Evolutionary conservation across 768 basidiomycete species (phyloP).

Genomic region (Lentinula lateritia): DNA sequence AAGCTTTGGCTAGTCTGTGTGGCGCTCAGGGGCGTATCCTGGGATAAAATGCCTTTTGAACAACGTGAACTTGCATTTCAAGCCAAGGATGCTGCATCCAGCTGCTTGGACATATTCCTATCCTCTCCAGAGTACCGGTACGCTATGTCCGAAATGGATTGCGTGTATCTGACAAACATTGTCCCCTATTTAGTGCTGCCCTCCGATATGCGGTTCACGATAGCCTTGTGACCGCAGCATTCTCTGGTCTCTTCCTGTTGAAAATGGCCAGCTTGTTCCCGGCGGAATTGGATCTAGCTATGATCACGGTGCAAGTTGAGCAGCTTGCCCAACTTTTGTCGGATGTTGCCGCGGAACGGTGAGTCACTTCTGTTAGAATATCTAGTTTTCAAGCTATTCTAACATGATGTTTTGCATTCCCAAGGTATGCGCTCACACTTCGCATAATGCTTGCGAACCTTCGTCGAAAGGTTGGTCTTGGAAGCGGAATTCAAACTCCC

Average conservation of each 20-base stretch:
- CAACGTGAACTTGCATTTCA: constrained; percentile 94
- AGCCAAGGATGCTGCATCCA: constrained; percentile 88
- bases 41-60: constrained; percentile 96
- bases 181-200: constrained; percentile 53
- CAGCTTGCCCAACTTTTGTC: constrained; percentile 87
- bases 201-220: constrained; percentile 91
- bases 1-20: constrained; percentile 95
- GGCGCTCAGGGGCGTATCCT: constrained; percentile 83
- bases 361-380: background rate
- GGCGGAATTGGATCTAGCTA: constrained; percentile 68
- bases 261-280: constrained; percentile 96
- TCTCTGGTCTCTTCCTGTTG: constrained; percentile 85
- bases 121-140: constrained; percentile 78
- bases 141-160: constrained; percentile 12
- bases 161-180: constrained; percentile 1
- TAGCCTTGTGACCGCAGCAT: constrained; percentile 85
- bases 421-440: constrained; percentile 81
- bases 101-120: constrained; percentile 80
- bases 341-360: constrained; percentile 92
- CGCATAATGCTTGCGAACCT: constrained; percentile 93
- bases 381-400: background rate
- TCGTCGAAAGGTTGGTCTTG: constrained; percentile 78
- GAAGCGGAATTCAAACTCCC: constrained; percentile 41
- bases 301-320: constrained; percentile 80
- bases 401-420: background rate